These are phyloP conservation scores for Pyrenochaeta sp. DNA, from an alignment of 2,329 filamentous ascomycete genomes.

Conservation along the genomic window DNA sequence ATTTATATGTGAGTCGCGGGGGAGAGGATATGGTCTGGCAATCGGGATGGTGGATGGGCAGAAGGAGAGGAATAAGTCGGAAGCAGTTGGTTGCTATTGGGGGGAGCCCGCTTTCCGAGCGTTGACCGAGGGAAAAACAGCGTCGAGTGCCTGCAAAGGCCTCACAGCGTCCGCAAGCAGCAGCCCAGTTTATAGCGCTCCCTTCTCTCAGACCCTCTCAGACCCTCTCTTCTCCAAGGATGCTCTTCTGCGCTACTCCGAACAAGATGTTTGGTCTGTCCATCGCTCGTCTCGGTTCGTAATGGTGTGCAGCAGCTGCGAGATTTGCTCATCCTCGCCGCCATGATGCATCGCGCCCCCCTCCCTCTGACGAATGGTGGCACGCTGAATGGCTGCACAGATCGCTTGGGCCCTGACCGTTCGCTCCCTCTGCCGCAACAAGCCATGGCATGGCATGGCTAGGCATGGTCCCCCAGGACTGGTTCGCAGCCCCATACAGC, in stretches of 20 bases:
- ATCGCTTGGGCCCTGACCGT: conserved; percentile 4
- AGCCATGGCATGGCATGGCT: background rate
- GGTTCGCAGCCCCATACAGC: conserved; percentile 11
- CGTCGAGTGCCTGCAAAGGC: background rate
- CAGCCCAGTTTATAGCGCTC: background rate
- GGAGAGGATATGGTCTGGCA: conserved; percentile 19
- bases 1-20: conserved; percentile 22
- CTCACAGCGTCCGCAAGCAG: background rate
- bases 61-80: conserved; percentile 37
- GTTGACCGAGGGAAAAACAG: conserved; percentile 7
- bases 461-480: no score
- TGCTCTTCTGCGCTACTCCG: conserved; percentile 1
- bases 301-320: conserved; percentile 11
- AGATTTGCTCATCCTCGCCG: background rate
- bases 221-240: background rate
- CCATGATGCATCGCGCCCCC: background rate
- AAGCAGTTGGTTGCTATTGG: conserved; percentile 34
- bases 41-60: conserved; percentile 12
- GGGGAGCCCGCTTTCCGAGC: conserved; percentile 17
- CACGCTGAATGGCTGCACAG: conserved; percentile 11
- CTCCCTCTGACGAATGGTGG: conserved; percentile 12
- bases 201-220: background rate
- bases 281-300: conserved; percentile 4
- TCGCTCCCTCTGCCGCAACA: background rate
- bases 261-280: background rate